Conservation (phyloP, 257 asterid genomes). For the Craterostigma plantagineum region DNA sequence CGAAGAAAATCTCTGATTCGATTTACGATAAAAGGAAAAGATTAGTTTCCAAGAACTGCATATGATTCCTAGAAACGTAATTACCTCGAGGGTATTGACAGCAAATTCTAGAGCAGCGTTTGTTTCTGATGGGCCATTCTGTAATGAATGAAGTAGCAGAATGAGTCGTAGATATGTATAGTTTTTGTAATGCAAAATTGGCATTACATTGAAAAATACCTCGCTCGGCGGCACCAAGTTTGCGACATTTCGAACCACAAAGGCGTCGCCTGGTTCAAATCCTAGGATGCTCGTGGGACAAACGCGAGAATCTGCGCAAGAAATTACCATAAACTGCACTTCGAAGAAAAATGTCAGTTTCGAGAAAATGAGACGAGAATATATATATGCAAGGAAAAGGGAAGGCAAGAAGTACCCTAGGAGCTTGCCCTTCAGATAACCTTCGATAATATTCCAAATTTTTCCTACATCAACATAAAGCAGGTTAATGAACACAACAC, state of each 20-base stretch:
- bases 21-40: no score
- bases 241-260: conserved; percentile 76
- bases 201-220: conserved; percentile 14
- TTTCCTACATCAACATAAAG: conserved; percentile 28
- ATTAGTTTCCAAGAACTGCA: no score
- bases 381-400: neutral
- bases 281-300: no score
- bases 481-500: no score
- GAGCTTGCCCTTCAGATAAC: conserved; percentile 61
- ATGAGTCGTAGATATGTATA: neutral
- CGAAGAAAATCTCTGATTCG: no score
- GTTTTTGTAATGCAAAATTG: neutral
- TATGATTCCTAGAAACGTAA: no score
- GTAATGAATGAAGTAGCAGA: conserved; percentile 26
- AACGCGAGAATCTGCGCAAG: no score
- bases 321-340: conserved; percentile 93
- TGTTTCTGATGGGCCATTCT: conserved; percentile 88
- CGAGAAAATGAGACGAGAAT: neutral
- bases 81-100: conserved; percentile 72
- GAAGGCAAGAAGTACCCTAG: conserved; percentile 41
- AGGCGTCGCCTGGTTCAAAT: conserved; percentile 94
- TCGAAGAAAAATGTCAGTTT: conserved; percentile 19
- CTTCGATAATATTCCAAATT: conserved; percentile 41
- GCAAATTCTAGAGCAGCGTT: conserved; percentile 97
- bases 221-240: conserved; percentile 88